Evolutionary conservation across 495 filamentous ascomycete species (phyloP).

Genomic region (Tricharina praecox): DNA sequence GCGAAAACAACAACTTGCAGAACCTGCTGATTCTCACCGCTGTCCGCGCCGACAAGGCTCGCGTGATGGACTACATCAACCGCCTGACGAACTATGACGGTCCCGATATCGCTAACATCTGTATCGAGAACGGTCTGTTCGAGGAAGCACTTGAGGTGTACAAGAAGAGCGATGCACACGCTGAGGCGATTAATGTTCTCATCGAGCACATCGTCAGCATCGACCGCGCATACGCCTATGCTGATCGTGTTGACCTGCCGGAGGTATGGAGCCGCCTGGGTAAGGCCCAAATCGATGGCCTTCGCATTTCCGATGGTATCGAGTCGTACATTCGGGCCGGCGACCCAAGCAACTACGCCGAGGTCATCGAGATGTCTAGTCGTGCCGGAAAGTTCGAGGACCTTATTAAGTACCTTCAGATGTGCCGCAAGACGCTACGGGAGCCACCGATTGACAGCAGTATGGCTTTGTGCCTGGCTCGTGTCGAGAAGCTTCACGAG

Average conservation of each 20-base stretch:
- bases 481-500: slow-evolving; percentile 77
- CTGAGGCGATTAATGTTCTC: slow-evolving; percentile 73
- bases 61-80: slow-evolving; percentile 94
- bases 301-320: slow-evolving; percentile 81
- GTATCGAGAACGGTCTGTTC: slow-evolving; percentile 81
- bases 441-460: slow-evolving; percentile 89
- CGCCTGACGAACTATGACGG: slow-evolving; percentile 74
- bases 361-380: slow-evolving; percentile 92
- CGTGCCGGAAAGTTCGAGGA: slow-evolving; percentile 97
- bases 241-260: slow-evolving; percentile 83
- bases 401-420: slow-evolving; percentile 86
- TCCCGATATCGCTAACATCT: slow-evolving; percentile 81
- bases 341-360: slow-evolving; percentile 80
- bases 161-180: slow-evolving; percentile 88
- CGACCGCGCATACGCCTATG: slow-evolving; percentile 90
- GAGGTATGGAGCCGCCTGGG: slow-evolving; percentile 99
- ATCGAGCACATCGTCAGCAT: slow-evolving; percentile 97
- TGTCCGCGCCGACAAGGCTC: slow-evolving; percentile 86
- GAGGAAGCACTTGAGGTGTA: slow-evolving; percentile 98
- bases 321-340: slow-evolving; percentile 92
- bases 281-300: slow-evolving; percentile 93
- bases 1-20: slow-evolving; percentile 88
- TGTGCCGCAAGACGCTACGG: slow-evolving; percentile 91
- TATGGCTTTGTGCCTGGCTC: slow-evolving; percentile 82
- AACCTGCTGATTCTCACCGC: slow-evolving; percentile 95